phyloP scores from a whole-genome alignment of 768 basidiomycete genomes.

The Tylopilus rubrobrunneus region DNA sequence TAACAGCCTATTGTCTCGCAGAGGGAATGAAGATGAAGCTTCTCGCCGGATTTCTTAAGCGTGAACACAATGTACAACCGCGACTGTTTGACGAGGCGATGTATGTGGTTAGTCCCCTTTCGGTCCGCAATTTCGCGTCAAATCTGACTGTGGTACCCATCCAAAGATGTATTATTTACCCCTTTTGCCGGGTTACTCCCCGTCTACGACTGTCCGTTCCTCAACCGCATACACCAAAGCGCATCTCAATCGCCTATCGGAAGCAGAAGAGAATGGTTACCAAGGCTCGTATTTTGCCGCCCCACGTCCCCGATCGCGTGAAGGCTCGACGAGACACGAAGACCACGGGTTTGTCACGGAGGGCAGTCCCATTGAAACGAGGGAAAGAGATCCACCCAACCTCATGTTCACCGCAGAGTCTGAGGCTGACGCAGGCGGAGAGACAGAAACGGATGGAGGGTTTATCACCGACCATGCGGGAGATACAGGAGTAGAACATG shows the following conservation, averaged over 20 bases:
- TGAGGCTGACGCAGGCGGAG: conserved; percentile 4
- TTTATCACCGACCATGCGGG: conserved; percentile 12
- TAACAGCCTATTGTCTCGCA: conserved; percentile 88
- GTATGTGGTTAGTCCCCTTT: conserved; percentile 64
- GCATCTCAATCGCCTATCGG: conserved; percentile 64
- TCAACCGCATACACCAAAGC: conserved; percentile 62
- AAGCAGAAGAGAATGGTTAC: conserved; percentile 89
- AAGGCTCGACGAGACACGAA: conserved; percentile 13
- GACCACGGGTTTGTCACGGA: conserved; percentile 25
- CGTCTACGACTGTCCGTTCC: conserved; percentile 80
- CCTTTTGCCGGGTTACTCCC: conserved; percentile 86
- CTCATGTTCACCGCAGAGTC: conserved; percentile 3
- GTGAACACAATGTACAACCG: conserved; percentile 88
- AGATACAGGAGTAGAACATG: conserved; percentile 14
- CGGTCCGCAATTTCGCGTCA: not conserved
- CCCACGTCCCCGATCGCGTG: conserved; percentile 16
- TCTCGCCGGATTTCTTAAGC: conserved; percentile 79
- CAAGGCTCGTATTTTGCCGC: conserved; percentile 75
- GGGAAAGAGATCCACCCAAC: not conserved
- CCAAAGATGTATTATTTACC: conserved; percentile 86
- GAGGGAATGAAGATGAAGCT: conserved; percentile 84
- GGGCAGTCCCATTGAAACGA: conserved; percentile 14
- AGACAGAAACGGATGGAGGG: conserved; percentile 11
- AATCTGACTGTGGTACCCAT: not conserved
- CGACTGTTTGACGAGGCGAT: conserved; percentile 91